These are phyloP conservation scores for Talaromyces sp. DNA, from an alignment of 2,329 filamentous ascomycete genomes.

Conservation along the genomic window DNA sequence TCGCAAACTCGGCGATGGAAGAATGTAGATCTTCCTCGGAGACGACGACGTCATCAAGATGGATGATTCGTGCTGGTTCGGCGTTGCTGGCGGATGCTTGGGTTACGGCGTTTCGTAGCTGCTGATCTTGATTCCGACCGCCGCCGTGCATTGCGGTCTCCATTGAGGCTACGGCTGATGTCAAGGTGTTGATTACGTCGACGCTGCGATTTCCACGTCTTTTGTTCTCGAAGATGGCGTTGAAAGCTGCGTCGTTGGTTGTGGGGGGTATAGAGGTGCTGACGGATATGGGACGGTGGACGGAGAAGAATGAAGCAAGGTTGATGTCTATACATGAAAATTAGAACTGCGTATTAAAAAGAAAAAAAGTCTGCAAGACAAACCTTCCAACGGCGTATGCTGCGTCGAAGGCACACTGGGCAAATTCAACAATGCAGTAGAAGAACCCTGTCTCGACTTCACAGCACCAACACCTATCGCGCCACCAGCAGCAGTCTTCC, in stretches of 20 bases:
- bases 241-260: constrained; percentile 69
- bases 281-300: constrained; percentile 89
- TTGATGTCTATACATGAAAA: constrained; percentile 52
- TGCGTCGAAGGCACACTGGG: constrained; percentile 48
- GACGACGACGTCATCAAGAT: constrained; percentile 43
- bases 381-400: constrained; percentile 46
- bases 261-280: constrained; percentile 71
- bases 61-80: constrained; percentile 20
- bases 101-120: constrained; percentile 26
- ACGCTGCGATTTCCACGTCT: constrained; percentile 42
- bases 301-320: constrained; percentile 89
- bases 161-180: constrained; percentile 42
- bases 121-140: constrained; percentile 27
- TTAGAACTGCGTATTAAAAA: constrained; percentile 33
- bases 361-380: constrained; percentile 16
- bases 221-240: constrained; percentile 72
- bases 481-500: neutral
- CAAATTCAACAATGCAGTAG: constrained; percentile 39
- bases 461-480: constrained; percentile 22
- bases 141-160: constrained; percentile 34
- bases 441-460: constrained; percentile 29
- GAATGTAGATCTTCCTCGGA: constrained; percentile 58
- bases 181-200: constrained; percentile 62
- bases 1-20: constrained; percentile 63
- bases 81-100: constrained; percentile 23